Conservation (phyloP, 2,329 filamentous ascomycete species). For the Anthostomella pinea region DNA sequence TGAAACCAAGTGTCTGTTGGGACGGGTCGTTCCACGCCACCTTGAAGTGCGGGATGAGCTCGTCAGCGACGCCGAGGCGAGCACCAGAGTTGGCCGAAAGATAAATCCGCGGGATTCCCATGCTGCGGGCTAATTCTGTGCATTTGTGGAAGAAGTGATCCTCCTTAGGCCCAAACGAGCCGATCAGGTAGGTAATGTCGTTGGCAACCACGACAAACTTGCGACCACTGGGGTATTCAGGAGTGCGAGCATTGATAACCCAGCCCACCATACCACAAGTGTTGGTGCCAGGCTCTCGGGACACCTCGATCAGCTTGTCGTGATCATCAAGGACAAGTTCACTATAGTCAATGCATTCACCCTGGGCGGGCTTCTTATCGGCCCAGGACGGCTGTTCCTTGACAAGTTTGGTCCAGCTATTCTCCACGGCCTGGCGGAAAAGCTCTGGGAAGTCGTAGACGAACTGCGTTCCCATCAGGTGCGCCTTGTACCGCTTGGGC, state of each 20-base stretch:
- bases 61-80: slow-evolving; percentile 92
- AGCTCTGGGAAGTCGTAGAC: slow-evolving; percentile 99
- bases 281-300: slow-evolving; percentile 93
- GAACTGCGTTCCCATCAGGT: slow-evolving; percentile 98
- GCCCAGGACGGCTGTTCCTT: slow-evolving; percentile 71
- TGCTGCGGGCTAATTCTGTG: slow-evolving; percentile 88
- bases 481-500: slow-evolving; percentile 98
- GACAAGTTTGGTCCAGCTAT: slow-evolving; percentile 79
- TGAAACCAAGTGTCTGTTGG: slow-evolving; percentile 86
- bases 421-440: slow-evolving; percentile 96
- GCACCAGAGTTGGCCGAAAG: slow-evolving; percentile 98
- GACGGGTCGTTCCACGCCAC: slow-evolving; percentile 88
- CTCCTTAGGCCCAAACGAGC: slow-evolving; percentile 93
- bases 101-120: slow-evolving; percentile 96
- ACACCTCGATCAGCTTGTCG: slow-evolving; percentile 88
- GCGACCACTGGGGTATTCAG: slow-evolving; percentile 89
- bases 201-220: slow-evolving; percentile 97
- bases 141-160: slow-evolving; percentile 99
- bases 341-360: slow-evolving; percentile 89
- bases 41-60: slow-evolving; percentile 95
- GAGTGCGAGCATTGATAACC: slow-evolving; percentile 91
- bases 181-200: slow-evolving; percentile 99
- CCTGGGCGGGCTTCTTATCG: slow-evolving; percentile 77
- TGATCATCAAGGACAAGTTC: slow-evolving; percentile 94
- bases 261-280: slow-evolving; percentile 97